phyloP scores from a whole-genome alignment of 2,329 filamentous ascomycete genomes.

The Phoma sp. region DNA sequence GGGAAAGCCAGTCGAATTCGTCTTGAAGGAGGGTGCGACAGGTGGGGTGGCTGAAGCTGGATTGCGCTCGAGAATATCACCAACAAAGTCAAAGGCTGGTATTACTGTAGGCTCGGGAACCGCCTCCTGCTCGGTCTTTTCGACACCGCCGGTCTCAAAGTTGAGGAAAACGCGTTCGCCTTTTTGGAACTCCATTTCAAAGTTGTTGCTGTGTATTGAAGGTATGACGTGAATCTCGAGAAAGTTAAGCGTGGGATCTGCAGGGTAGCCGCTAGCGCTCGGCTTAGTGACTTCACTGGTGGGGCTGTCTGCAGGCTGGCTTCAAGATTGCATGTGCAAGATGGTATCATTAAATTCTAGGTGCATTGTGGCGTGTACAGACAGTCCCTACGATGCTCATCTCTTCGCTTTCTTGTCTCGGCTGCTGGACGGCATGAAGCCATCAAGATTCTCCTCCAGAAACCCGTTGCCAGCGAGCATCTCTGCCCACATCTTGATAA shows the following conservation, averaged over 20 bases:
- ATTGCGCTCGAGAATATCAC: slow-evolving; percentile 81
- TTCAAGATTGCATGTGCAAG: neutral
- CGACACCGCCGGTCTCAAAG: slow-evolving; percentile 61
- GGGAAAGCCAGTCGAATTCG: slow-evolving; percentile 76
- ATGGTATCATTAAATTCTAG: neutral
- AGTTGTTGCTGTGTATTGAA: neutral
- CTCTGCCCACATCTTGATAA: slow-evolving; percentile 72
- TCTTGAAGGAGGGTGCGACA: slow-evolving; percentile 65
- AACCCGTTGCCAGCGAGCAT: slow-evolving; percentile 71
- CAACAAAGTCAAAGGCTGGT: slow-evolving; percentile 62
- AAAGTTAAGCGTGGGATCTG: slow-evolving; percentile 7
- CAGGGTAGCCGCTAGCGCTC: slow-evolving; percentile 17
- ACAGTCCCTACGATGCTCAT: neutral
- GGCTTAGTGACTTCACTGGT: slow-evolving; percentile 4
- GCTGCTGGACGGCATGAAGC: slow-evolving; percentile 20
- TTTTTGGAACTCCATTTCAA: slow-evolving; percentile 54
- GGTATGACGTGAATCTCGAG: slow-evolving; percentile 7
- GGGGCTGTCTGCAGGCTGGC: neutral
- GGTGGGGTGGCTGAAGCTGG: slow-evolving; percentile 66
- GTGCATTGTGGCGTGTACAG: neutral
- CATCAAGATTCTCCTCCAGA: slow-evolving; percentile 50
- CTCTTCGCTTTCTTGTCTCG: slow-evolving; percentile 1
- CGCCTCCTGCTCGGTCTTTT: slow-evolving; percentile 43
- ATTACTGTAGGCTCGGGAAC: slow-evolving; percentile 23
- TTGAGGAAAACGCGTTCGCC: slow-evolving; percentile 68